These are phyloP conservation scores for Trichoderma guizhouense DNA, from an alignment of 2,329 filamentous ascomycete species.

Conservation along the genomic window DNA sequence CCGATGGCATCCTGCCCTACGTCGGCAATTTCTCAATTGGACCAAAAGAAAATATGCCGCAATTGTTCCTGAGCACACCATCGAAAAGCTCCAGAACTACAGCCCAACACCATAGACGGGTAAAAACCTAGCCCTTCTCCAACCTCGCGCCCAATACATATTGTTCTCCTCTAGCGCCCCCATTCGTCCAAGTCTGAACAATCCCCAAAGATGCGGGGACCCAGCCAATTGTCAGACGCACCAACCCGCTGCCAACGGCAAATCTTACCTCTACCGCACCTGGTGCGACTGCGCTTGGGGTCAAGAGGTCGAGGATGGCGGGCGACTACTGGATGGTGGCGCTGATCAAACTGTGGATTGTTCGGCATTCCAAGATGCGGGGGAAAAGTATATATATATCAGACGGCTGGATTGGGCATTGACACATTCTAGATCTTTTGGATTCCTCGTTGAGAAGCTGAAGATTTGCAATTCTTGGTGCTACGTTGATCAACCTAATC, in stretches of 20 bases:
- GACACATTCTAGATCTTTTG: background rate
- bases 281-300: background rate
- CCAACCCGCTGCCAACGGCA: background rate
- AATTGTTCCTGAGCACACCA: background rate
- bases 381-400: background rate
- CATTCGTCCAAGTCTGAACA: background rate
- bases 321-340: background rate
- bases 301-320: background rate
- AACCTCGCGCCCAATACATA: background rate
- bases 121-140: background rate
- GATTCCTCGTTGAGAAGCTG: background rate
- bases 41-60: background rate
- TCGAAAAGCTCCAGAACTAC: background rate
- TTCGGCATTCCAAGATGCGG: constrained; percentile 12
- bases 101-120: background rate
- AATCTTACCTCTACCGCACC: background rate
- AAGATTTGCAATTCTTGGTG: background rate
- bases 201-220: constrained; percentile 3
- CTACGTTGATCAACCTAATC: background rate
- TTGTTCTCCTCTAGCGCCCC: constrained; percentile 6
- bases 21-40: background rate
- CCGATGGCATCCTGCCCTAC: background rate
- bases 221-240: constrained; percentile 4
- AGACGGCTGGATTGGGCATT: background rate
- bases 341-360: background rate